phyloP scores from a whole-genome alignment of 1,284 basidiomycete genomes.

The Cutaneotrichosporon cavernicola region DNA sequence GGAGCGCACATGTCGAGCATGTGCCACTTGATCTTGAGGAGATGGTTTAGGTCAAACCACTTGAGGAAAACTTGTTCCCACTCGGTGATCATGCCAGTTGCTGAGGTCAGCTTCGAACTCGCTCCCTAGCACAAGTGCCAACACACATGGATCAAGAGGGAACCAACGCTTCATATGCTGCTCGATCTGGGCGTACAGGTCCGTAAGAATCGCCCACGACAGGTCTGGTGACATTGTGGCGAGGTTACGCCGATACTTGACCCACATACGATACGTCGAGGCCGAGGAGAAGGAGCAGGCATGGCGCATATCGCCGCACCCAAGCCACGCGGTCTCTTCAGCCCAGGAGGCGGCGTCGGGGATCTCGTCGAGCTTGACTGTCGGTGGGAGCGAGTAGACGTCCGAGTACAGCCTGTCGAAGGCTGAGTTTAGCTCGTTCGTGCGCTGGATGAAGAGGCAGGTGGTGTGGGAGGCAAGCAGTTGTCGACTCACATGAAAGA shows the following conservation, averaged over 20 bases:
- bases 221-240: constrained; percentile 14
- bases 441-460: too few relatives aligned
- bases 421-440: constrained; percentile 9
- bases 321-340: constrained; percentile 17
- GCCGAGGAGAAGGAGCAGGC: constrained; percentile 25
- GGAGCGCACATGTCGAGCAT: constrained; percentile 19
- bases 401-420: constrained; percentile 19
- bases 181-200: constrained; percentile 23
- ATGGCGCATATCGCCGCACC: constrained; percentile 24
- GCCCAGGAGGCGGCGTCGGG: constrained; percentile 21
- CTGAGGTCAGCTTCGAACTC: constrained; percentile 5
- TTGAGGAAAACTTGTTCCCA: constrained; percentile 23
- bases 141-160: constrained; percentile 12
- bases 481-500: constrained; percentile 13
- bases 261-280: constrained; percentile 23
- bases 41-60: constrained; percentile 27
- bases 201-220: constrained; percentile 16
- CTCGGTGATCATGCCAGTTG: constrained; percentile 11
- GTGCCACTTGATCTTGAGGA: constrained; percentile 25
- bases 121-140: too few relatives aligned
- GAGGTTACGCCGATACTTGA: constrained; percentile 19
- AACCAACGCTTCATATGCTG: constrained; percentile 27
- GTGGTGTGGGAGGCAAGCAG: too few relatives aligned
- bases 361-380: constrained; percentile 20
- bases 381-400: constrained; percentile 17